Conservation (phyloP, 495 filamentous ascomycete species). For the Talaromyces adpressus region DNA sequence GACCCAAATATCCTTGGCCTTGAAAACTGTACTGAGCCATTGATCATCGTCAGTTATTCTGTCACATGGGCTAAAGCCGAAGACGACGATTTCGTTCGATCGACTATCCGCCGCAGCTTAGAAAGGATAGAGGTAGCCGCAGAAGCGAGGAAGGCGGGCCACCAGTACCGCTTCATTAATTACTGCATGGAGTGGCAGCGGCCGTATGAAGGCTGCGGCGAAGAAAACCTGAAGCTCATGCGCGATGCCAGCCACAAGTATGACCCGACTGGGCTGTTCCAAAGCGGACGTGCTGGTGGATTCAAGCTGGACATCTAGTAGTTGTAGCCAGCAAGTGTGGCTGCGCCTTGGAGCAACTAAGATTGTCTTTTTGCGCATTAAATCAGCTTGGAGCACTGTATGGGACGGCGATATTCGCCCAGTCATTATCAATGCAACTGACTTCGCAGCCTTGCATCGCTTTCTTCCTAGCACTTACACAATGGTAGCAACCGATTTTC, state of each 20-base stretch:
- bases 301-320: slow-evolving; percentile 20
- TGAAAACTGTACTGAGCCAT: slow-evolving; percentile 15
- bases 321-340: too few species aligned
- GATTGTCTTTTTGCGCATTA: too few species aligned
- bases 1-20: slow-evolving; percentile 21
- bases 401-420: too few species aligned
- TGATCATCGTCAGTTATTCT: slow-evolving; percentile 25
- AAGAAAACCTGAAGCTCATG: slow-evolving; percentile 21
- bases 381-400: too few species aligned
- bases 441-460: too few species aligned
- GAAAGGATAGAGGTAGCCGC: slow-evolving; percentile 23
- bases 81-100: slow-evolving; percentile 23
- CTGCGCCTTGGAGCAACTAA: too few species aligned
- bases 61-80: slow-evolving; percentile 19
- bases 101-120: slow-evolving; percentile 15
- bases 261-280: slow-evolving; percentile 26
- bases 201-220: slow-evolving; percentile 28
- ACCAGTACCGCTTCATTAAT: slow-evolving; percentile 26
- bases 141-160: slow-evolving; percentile 15
- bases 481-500: too few species aligned
- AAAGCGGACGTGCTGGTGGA: slow-evolving; percentile 22
- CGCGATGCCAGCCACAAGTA: slow-evolving; percentile 19
- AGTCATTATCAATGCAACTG: too few species aligned
- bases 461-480: too few species aligned
- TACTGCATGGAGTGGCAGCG: slow-evolving; percentile 25